Conservation (phyloP, 1,284 basidiomycete genomes). For the Sporisorium graminicola region DNA sequence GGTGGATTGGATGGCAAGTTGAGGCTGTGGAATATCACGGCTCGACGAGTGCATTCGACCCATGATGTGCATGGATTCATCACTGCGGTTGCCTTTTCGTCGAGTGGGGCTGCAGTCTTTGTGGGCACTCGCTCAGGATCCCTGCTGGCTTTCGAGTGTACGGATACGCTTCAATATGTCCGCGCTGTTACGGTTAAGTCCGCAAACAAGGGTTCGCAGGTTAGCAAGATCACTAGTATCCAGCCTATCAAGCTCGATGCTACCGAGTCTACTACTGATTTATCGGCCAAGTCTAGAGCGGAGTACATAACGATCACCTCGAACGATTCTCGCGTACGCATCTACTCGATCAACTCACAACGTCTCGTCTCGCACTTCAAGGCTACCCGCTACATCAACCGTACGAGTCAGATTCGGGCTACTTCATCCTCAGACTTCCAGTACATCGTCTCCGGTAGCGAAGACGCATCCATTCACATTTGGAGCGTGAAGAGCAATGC, state of each 20-base stretch:
- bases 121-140: constrained; percentile 69
- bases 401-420: constrained; percentile 67
- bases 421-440: constrained; percentile 63
- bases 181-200: constrained; percentile 65
- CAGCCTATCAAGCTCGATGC: constrained; percentile 53
- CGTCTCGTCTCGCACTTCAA: constrained; percentile 55
- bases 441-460: constrained; percentile 68
- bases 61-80: constrained; percentile 69
- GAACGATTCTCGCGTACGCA: constrained; percentile 70
- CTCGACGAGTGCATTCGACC: constrained; percentile 46
- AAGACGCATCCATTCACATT: constrained; percentile 64
- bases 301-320: constrained; percentile 70
- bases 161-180: constrained; percentile 60
- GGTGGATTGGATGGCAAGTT: constrained; percentile 71
- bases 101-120: constrained; percentile 65
- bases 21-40: constrained; percentile 68
- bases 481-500: constrained; percentile 57
- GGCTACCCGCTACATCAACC: constrained; percentile 53
- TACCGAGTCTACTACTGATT: too few species aligned
- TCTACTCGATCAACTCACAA: constrained; percentile 66
- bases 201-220: constrained; percentile 64
- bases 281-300: not conserved
- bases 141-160: constrained; percentile 64
- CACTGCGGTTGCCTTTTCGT: constrained; percentile 69
- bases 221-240: constrained; percentile 70